Evolutionary conservation across 495 filamentous ascomycete species (phyloP).

Genomic region (Penicillium turbatum): DNA sequence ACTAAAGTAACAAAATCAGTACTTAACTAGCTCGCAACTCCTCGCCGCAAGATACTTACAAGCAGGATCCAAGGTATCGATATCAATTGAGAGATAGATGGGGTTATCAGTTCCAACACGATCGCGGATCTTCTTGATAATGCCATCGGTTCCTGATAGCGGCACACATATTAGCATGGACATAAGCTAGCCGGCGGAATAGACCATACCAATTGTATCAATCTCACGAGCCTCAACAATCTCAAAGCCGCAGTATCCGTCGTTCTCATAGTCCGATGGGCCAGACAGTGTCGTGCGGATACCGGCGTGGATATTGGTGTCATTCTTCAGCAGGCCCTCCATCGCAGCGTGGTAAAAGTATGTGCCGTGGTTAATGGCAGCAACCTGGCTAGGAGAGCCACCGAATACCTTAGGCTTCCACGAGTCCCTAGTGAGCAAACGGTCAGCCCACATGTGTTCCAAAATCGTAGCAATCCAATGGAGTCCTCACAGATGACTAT

Average conservation of each 20-base stretch:
- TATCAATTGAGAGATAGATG: constrained; percentile 83
- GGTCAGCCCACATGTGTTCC: neutral
- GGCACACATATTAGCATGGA: neutral
- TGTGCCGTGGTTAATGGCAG: constrained; percentile 80
- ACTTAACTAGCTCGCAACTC: neutral
- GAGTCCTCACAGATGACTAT: constrained; percentile 58
- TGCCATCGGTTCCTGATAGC: constrained; percentile 46
- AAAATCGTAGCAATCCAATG: neutral
- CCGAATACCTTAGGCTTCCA: constrained; percentile 70
- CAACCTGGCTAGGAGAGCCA: constrained; percentile 56
- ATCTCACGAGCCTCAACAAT: constrained; percentile 79
- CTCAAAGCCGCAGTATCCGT: constrained; percentile 77
- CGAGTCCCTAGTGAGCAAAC: constrained; percentile 44
- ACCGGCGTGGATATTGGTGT: constrained; percentile 81
- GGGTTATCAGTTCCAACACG: constrained; percentile 67
- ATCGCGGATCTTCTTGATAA: constrained; percentile 70
- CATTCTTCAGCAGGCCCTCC: constrained; percentile 73
- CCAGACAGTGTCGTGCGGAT: constrained; percentile 75
- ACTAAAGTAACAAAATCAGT: constrained; percentile 32
- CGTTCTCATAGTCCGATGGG: constrained; percentile 72
- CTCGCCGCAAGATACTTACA: constrained; percentile 43
- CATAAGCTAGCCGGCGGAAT: neutral
- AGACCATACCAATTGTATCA: constrained; percentile 58
- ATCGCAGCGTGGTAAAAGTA: constrained; percentile 67
- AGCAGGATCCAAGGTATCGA: constrained; percentile 83